A percentile compares a stretch with the other conserved stretches of the same genome.
phyloP scores from a whole-genome alignment of 306 rosid genomes.

The Acacia confusa region DNA sequence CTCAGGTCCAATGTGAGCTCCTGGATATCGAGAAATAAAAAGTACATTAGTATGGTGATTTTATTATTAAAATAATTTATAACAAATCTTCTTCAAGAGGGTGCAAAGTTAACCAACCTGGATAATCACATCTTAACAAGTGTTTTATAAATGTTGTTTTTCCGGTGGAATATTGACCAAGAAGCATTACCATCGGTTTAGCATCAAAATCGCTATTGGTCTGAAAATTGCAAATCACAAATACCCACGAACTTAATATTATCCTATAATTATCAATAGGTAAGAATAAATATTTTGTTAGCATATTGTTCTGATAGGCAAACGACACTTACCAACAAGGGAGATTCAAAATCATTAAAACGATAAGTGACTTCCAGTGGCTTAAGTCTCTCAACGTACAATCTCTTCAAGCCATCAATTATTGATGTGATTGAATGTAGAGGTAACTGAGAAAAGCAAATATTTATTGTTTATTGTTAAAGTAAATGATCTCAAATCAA shows the following conservation, averaged over 20 bases:
- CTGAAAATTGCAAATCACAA: slow-evolving; percentile 47
- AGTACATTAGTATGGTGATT: slow-evolving; percentile 5
- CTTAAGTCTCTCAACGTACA: slow-evolving; percentile 77
- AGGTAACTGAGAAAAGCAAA: slow-evolving; percentile 56
- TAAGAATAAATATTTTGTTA: neutral
- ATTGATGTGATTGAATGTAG: slow-evolving; percentile 76
- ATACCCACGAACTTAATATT: slow-evolving; percentile 16
- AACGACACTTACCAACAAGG: slow-evolving; percentile 63
- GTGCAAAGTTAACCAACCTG: slow-evolving; percentile 59
- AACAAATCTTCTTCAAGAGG: neutral
- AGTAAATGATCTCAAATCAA: neutral
- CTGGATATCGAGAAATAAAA: slow-evolving; percentile 41
- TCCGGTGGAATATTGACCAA: slow-evolving; percentile 98
- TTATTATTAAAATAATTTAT: neutral
- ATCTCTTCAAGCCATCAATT: slow-evolving; percentile 78
- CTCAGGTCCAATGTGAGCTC: slow-evolving; percentile 97
- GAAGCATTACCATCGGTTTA: slow-evolving; percentile 98
- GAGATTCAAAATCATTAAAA: slow-evolving; percentile 81
- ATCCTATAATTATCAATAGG: neutral
- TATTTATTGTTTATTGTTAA: neutral
- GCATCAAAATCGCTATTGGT: slow-evolving; percentile 87
- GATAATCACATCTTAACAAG: slow-evolving; percentile 73
- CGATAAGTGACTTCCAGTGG: slow-evolving; percentile 80
- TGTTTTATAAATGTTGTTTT: slow-evolving; percentile 95
- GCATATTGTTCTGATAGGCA: slow-evolving; percentile 13